Evolutionary conservation across 768 basidiomycete species (phyloP).

Genomic region (Wakefieldia striispora): DNA sequence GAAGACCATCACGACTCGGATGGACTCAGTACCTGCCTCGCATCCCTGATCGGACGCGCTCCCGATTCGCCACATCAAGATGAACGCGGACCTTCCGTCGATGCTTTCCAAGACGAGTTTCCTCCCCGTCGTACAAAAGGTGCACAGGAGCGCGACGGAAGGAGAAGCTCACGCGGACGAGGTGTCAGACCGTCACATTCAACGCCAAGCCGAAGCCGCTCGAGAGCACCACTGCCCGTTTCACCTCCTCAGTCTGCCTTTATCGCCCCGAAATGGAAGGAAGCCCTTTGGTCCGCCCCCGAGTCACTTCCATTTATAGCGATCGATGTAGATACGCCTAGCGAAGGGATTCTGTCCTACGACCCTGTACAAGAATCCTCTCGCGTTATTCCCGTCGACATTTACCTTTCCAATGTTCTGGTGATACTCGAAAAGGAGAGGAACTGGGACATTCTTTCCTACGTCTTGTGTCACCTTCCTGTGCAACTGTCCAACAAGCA

Average conservation of each 20-base stretch:
- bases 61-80: constrained; percentile 27
- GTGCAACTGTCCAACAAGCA: constrained; percentile 94
- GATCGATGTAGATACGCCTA: constrained; percentile 57
- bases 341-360: constrained; percentile 66
- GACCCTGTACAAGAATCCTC: constrained; percentile 46
- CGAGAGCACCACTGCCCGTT: constrained; percentile 45
- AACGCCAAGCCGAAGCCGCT: constrained; percentile 58
- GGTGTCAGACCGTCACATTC: constrained; percentile 43
- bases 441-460: constrained; percentile 93
- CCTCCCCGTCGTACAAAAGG: constrained; percentile 44
- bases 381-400: constrained; percentile 67
- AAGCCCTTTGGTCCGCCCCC: constrained; percentile 66
- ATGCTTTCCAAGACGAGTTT: constrained; percentile 29
- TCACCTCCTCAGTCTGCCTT: constrained; percentile 25
- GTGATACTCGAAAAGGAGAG: constrained; percentile 69
- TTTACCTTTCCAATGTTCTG: constrained; percentile 64
- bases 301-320: constrained; percentile 60
- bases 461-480: constrained; percentile 87
- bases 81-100: constrained; percentile 24
- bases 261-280: constrained; percentile 36
- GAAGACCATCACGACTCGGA: constrained; percentile 52
- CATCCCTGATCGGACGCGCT: constrained; percentile 60
- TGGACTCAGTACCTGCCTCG: constrained; percentile 56
- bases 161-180: constrained; percentile 52
- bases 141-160: constrained; percentile 51